These are phyloP conservation scores for Myxozyma nipponensis DNA, from an alignment of 805 yeast genomes.

Conservation along the genomic window DNA sequence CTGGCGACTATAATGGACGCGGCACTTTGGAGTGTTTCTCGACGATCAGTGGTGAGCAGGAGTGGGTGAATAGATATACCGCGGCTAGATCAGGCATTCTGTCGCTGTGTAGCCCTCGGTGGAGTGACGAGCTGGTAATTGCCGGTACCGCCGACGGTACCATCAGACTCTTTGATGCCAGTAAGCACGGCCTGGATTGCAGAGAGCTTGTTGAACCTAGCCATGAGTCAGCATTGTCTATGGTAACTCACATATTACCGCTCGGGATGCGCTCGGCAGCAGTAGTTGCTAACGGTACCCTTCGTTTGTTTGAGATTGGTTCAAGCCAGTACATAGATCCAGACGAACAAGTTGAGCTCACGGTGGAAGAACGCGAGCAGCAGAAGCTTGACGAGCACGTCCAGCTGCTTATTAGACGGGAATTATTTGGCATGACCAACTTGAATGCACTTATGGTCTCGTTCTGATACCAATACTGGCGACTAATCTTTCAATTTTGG, in stretches of 20 bases:
- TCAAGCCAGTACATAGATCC: neutral
- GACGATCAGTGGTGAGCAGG: neutral
- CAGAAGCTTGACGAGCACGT: conserved; percentile 12
- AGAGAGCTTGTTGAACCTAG: conserved; percentile 15
- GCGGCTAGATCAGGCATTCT: conserved; percentile 24
- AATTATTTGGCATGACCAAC: conserved; percentile 20
- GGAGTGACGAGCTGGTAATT: conserved; percentile 19
- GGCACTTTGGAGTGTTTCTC: conserved; percentile 25
- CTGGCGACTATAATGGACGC: conserved; percentile 28
- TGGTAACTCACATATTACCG: conserved; percentile 18
- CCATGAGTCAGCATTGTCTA: neutral
- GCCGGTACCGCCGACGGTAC: conserved; percentile 29
- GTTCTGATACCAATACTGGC: too few species aligned
- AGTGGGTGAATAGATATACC: conserved; percentile 26
- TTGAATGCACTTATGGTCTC: conserved; percentile 19
- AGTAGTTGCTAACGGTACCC: conserved; percentile 11
- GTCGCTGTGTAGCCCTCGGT: conserved; percentile 16
- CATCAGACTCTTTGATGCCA: conserved; percentile 21
- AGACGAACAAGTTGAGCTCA: neutral
- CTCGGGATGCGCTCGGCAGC: conserved; percentile 4
- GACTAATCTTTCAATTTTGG: too few species aligned
- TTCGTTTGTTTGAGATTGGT: conserved; percentile 11
- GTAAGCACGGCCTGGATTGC: conserved; percentile 12
- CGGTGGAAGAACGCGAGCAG: conserved; percentile 1
- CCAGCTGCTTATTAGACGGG: conserved; percentile 17